Conservation (phyloP, 257 asterid species). For the Ilex asprella region DNA sequence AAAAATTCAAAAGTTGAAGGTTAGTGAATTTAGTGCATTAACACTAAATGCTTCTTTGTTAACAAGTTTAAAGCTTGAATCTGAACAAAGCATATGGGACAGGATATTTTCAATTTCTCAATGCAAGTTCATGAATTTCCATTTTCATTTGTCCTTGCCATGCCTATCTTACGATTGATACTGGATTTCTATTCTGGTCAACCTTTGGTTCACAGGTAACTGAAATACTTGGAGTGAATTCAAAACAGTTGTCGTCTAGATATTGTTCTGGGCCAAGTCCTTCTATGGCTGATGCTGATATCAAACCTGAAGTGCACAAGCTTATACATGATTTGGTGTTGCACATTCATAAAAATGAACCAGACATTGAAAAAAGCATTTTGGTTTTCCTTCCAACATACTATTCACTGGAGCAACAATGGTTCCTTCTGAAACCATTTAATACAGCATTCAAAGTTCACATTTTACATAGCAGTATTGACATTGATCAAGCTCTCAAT, state of each 20-base stretch:
- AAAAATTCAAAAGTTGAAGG: not conserved
- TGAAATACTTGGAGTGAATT: conserved; percentile 54
- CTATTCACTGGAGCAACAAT: conserved; percentile 79
- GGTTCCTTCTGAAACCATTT: conserved; percentile 74
- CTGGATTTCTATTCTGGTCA: conserved; percentile 8
- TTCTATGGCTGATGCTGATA: conserved; percentile 44
- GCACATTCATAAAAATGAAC: conserved; percentile 76
- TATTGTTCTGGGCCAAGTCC: conserved; percentile 86
- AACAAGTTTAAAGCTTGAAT: not conserved
- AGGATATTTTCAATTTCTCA: not conserved
- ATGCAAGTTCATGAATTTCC: not conserved
- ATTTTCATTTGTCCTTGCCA: not conserved
- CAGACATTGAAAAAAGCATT: conserved; percentile 94
- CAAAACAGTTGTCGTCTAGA: conserved; percentile 42
- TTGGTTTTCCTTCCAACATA: conserved; percentile 92
- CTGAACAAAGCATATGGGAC: not conserved
- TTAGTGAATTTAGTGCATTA: not conserved
- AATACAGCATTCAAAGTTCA: conserved; percentile 63
- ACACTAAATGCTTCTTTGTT: not conserved
- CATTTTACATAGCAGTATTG: conserved; percentile 85
- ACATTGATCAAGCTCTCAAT: conserved; percentile 76
- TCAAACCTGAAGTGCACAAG: conserved; percentile 59
- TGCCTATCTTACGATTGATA: not conserved
- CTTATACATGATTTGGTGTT: conserved; percentile 78
- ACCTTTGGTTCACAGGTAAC: conserved; percentile 40